Percentiles rank a stretch among this genome's conserved stretches.
Conservation (phyloP, 139 green algal genomes). For the Coelastrella sp. region DNA sequence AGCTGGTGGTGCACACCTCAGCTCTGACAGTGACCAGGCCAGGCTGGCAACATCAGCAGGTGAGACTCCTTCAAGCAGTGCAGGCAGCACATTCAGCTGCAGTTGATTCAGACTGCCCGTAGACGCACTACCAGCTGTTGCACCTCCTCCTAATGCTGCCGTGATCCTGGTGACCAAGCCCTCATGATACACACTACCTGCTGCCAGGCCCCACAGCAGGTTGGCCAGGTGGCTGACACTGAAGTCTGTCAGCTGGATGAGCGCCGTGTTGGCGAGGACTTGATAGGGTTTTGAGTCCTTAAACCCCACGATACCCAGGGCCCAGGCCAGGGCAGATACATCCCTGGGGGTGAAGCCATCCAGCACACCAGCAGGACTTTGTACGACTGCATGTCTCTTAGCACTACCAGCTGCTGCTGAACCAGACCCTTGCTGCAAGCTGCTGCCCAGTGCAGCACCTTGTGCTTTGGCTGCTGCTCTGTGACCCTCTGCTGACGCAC, state of each 20-base stretch:
- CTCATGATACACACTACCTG: constrained; percentile 22
- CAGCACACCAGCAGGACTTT: background rate
- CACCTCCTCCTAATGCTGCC: background rate
- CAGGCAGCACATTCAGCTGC: background rate
- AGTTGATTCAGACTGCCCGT: background rate
- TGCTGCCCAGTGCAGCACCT: background rate
- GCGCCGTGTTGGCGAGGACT: background rate
- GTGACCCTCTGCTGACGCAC: no score
- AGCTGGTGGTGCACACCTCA: background rate
- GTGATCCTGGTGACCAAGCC: background rate
- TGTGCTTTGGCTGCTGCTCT: background rate
- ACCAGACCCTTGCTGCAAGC: background rate
- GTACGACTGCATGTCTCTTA: no score
- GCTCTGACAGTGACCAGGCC: constrained; percentile 36
- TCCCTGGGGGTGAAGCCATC: background rate
- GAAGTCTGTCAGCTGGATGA: background rate
- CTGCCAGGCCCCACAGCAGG: constrained; percentile 33
- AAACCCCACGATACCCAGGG: background rate
- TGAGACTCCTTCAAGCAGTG: background rate
- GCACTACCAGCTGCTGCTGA: background rate
- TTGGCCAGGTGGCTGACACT: constrained; percentile 13
- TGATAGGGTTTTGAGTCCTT: background rate
- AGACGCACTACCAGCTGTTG: background rate
- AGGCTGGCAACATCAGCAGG: constrained; percentile 12
- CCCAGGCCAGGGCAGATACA: constrained; percentile 12